A percentile compares a stretch with the other conserved stretches of the same genome.
Conservation (phyloP, 1,139 yeast species). For the Saccharomyces hybrid region DNA sequence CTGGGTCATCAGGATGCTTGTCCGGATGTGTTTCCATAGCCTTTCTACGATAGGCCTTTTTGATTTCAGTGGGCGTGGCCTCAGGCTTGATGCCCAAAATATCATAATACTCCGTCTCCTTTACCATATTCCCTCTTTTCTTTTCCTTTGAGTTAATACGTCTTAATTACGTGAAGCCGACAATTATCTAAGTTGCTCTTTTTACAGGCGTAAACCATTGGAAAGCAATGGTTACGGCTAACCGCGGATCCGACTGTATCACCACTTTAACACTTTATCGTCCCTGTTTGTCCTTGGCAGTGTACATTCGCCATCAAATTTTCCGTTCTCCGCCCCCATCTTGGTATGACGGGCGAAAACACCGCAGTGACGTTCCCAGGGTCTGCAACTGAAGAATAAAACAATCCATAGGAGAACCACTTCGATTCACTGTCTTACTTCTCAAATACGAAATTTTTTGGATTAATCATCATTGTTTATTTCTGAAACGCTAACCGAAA, state of each 20-base stretch:
- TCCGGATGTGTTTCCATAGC: conserved; percentile 92
- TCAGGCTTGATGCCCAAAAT: conserved; percentile 55
- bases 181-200: neutral
- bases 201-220: neutral
- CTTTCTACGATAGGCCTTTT: conserved; percentile 84
- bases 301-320: neutral
- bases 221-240: neutral
- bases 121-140: conserved; percentile 52
- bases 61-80: conserved; percentile 78
- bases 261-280: neutral
- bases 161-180: neutral
- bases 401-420: neutral
- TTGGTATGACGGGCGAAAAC: neutral
- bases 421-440: neutral
- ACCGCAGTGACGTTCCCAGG: neutral
- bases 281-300: neutral
- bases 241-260: neutral
- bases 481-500: neutral
- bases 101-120: conserved; percentile 86
- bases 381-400: neutral
- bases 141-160: neutral
- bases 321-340: neutral
- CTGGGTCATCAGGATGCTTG: conserved; percentile 81
- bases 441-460: neutral
- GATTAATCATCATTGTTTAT: neutral